These are phyloP conservation scores for Ogataea dorogensis DNA, from an alignment of 805 yeast genomes.

Conservation along the genomic window DNA sequence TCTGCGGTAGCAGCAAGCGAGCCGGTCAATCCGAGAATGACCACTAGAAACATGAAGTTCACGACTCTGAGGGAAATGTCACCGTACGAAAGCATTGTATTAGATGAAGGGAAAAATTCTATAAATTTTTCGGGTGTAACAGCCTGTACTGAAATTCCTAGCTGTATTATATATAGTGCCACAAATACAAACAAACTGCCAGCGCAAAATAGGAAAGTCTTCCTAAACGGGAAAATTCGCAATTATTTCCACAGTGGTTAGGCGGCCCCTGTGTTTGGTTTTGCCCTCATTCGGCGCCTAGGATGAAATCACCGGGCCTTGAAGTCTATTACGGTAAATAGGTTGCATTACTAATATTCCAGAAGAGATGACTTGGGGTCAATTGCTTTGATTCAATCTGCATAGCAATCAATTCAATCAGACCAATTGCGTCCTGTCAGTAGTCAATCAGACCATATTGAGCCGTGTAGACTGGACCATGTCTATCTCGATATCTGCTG, in stretches of 20 bases:
- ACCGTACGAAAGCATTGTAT: constrained; percentile 55
- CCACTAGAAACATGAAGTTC: constrained; percentile 73
- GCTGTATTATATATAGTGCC: constrained; percentile 12
- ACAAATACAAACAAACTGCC: constrained; percentile 13
- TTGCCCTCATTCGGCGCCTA: constrained; percentile 15
- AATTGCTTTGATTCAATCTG: too few species aligned
- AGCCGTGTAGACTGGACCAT: too few species aligned
- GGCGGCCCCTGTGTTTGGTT: constrained; percentile 22
- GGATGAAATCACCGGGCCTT: neutral
- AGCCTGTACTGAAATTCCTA: constrained; percentile 8
- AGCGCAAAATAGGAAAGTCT: constrained; percentile 10
- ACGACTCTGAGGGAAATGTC: constrained; percentile 73
- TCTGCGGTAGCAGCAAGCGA: constrained; percentile 71
- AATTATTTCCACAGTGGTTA: constrained; percentile 15
- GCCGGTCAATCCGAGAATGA: constrained; percentile 84
- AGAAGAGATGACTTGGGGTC: too few species aligned
- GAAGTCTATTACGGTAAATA: constrained; percentile 5
- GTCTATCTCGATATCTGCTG: too few species aligned
- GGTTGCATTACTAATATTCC: constrained; percentile 7
- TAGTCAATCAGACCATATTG: neutral
- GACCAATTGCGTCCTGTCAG: neutral
- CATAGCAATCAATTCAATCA: too few species aligned
- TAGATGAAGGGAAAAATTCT: constrained; percentile 10
- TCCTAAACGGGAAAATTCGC: constrained; percentile 14
- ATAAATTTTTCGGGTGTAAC: constrained; percentile 9